Percentiles rank a stretch among this genome's conserved stretches.
phyloP scores from a whole-genome alignment of 805 yeast species.

The Starmerella floricola region DNA sequence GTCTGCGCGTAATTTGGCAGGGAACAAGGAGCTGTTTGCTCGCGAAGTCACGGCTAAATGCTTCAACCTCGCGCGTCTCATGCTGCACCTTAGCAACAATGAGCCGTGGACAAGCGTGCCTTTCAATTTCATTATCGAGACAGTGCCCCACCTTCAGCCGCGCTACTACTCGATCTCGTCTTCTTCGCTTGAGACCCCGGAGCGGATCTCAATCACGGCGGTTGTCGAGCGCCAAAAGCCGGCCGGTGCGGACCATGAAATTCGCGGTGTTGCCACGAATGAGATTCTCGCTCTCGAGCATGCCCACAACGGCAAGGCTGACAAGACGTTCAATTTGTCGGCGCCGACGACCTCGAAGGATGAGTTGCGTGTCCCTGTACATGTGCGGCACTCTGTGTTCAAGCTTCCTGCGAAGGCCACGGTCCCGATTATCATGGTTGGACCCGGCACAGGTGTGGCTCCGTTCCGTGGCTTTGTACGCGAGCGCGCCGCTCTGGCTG shows the following conservation, averaged over 20 bases:
- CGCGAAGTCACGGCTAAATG: constrained; percentile 47
- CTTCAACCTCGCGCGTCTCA: constrained; percentile 64
- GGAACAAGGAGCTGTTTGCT: constrained; percentile 59
- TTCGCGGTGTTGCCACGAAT: constrained; percentile 85
- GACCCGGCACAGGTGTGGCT: constrained; percentile 98
- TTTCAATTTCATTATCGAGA: constrained; percentile 71
- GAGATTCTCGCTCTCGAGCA: constrained; percentile 61
- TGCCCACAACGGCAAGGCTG: constrained; percentile 38
- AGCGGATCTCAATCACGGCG: constrained; percentile 71
- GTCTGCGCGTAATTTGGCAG: constrained; percentile 41
- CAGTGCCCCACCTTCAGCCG: constrained; percentile 71
- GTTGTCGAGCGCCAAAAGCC: constrained; percentile 59
- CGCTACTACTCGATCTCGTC: constrained; percentile 95
- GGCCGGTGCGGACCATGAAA: constrained; percentile 30
- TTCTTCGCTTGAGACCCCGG: constrained; percentile 65
- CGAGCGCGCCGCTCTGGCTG: constrained; percentile 57
- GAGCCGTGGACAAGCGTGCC: constrained; percentile 67
- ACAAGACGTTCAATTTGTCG: constrained; percentile 51
- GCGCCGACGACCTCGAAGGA: constrained; percentile 64
- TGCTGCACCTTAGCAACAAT: constrained; percentile 50
- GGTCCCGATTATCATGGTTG: constrained; percentile 80
- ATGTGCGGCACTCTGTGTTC: constrained; percentile 88
- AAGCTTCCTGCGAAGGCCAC: constrained; percentile 78
- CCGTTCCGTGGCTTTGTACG: constrained; percentile 93
- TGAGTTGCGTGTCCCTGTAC: constrained; percentile 64